Base-by-base conservation (phyloP, 2,329 filamentous ascomycete genomes). In the Diaporthe vexans region DNA sequence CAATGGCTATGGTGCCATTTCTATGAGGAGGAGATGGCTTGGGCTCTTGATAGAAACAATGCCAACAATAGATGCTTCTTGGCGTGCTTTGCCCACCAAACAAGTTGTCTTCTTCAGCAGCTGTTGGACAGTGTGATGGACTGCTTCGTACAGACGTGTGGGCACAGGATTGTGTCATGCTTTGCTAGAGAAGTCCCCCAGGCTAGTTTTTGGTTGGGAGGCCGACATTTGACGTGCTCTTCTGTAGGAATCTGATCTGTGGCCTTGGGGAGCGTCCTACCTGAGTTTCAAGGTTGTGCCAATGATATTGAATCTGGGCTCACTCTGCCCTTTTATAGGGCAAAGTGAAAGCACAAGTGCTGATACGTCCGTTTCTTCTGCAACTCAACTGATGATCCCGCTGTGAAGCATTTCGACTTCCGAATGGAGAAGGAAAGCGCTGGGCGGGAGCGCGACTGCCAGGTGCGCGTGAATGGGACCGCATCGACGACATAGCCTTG, bases 401-500 rank as follows among this genome's bases (percentile, higher is more conserved):
- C 40, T 46, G 40, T n/a, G 59, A 61, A 46, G 59, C 40, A 46
- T 33, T 37, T 37, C 26, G 24, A 13, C 26, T 15, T 33, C 43
- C n/a, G 19, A 51, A 10, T 13, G n/a, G 21, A 24, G 10, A 5
- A 15, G 61, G 63, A 67, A 67, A 46, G 63, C 15, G 43, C 63
- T 67, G 63, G 46, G 63, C 63, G 46, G 29, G 29, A 52, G 63
- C 33, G 63, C 35, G 35, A 15, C 13, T 67, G 63, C 61, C 63
- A 67, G 63, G 8, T 37, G 63, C 21, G 17, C 58, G 26, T 26
- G 17, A 24, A n/a, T 21, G n/a, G 13, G 3, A 43, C 40, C 40
- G 6, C 40, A 5, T 43, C 40, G 40, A 43, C 40, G 40, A 43
- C 40, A 43, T 7, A 43, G 33, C 52, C 61, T 26, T 51, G 19